phyloP scores from a whole-genome alignment of 2,329 filamentous ascomycete species.

The Shiraia sp. region DNA sequence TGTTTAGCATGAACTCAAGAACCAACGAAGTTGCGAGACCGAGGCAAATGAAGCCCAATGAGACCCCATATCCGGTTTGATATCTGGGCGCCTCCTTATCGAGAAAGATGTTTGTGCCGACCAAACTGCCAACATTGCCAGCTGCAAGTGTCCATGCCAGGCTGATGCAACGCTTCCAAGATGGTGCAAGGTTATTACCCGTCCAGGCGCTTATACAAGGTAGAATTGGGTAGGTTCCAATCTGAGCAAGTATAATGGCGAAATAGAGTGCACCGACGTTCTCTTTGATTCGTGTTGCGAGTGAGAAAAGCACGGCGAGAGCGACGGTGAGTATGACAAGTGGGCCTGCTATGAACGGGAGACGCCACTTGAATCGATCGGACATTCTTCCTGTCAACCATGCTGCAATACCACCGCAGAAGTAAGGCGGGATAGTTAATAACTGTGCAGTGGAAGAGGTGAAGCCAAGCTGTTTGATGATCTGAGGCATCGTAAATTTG shows the following conservation, averaged over 20 bases:
- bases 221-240: not conserved
- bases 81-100: not conserved
- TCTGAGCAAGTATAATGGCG: slow-evolving; percentile 1
- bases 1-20: not conserved
- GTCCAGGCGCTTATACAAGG: slow-evolving; percentile 2
- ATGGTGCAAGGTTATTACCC: slow-evolving; percentile 1
- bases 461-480: slow-evolving; percentile 1
- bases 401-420: not conserved
- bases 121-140: slow-evolving; percentile 4
- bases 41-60: not conserved
- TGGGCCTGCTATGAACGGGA: not conserved
- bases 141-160: not conserved
- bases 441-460: slow-evolving; percentile 2
- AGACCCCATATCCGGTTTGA: not conserved
- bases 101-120: slow-evolving; percentile 1
- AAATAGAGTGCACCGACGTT: slow-evolving; percentile 1
- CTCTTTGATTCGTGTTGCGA: not conserved
- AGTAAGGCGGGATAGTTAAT: slow-evolving; percentile 5
- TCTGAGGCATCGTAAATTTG: slow-evolving; percentile 1
- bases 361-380: not conserved
- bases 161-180: not conserved
- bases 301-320: not conserved
- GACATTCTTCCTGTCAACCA: not conserved
- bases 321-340: not conserved
- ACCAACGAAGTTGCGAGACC: not conserved